Evolutionary conservation across 2,329 filamentous ascomycete species (phyloP).

Genomic region (Paraconiothyrium sp.): DNA sequence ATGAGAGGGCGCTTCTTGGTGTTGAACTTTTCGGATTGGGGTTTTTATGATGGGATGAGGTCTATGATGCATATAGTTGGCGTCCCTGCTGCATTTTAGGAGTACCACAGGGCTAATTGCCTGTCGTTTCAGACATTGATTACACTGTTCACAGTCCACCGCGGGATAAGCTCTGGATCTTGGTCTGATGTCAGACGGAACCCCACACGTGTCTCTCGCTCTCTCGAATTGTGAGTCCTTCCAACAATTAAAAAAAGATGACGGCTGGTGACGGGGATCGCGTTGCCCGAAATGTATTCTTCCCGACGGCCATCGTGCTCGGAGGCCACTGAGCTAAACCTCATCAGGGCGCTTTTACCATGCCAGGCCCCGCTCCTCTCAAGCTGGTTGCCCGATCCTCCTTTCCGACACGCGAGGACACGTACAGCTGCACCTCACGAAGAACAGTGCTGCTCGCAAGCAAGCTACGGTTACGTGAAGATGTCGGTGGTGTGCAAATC

Average conservation of each 20-base stretch:
- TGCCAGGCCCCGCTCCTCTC: neutral
- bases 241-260: neutral
- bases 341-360: constrained; percentile 2
- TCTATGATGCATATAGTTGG: constrained; percentile 3
- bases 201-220: too few relatives aligned
- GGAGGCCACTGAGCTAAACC: constrained; percentile 6
- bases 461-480: constrained; percentile 7
- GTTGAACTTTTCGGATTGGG: neutral
- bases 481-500: neutral
- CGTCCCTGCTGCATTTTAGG: constrained; percentile 8
- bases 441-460: neutral
- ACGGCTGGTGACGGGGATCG: constrained; percentile 3
- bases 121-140: constrained; percentile 1
- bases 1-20: neutral
- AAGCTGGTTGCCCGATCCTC: neutral
- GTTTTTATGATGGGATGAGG: neutral
- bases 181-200: too few relatives aligned
- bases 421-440: neutral
- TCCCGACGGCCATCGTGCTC: neutral
- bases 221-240: too few relatives aligned
- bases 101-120: neutral
- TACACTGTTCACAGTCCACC: neutral
- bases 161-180: too few relatives aligned
- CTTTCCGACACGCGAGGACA: neutral
- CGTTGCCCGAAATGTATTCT: constrained; percentile 12